Evolutionary conservation across 139 green algal genomes (phyloP).

Genomic region (Desmodesmus armatus): DNA sequence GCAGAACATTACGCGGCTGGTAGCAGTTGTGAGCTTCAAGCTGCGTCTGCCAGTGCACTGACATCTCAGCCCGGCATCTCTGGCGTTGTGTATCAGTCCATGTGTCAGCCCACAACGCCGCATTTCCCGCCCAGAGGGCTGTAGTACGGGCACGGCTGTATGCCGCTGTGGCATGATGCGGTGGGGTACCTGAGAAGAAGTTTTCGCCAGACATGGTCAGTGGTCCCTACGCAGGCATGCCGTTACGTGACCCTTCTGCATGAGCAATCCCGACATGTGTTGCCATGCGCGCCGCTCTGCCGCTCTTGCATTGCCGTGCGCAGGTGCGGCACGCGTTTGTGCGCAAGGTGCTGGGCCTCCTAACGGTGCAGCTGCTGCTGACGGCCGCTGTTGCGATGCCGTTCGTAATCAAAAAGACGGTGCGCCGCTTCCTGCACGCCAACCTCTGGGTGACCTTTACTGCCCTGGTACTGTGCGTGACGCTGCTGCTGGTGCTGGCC

Average conservation of each 20-base stretch:
- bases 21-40: no score
- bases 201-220: no score
- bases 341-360: conserved; percentile 59
- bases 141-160: no score
- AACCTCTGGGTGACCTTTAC: conserved; percentile 53
- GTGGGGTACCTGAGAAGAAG: no score
- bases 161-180: no score
- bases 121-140: no score
- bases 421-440: conserved; percentile 43
- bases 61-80: no score
- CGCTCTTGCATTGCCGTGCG: background rate
- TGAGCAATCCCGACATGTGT: background rate
- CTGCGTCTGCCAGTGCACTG: no score
- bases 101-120: no score
- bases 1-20: no score
- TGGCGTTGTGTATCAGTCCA: no score
- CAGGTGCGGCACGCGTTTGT: conserved; percentile 54
- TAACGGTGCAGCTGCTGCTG: conserved; percentile 57
- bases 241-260: background rate
- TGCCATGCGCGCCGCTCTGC: background rate
- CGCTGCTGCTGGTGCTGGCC: conserved; percentile 13
- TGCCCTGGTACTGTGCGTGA: background rate
- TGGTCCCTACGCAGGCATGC: no score
- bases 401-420: conserved; percentile 29
- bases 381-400: conserved; percentile 46